phyloP scores from a whole-genome alignment of 140 eudicot species.

The Anethum foeniculum region DNA sequence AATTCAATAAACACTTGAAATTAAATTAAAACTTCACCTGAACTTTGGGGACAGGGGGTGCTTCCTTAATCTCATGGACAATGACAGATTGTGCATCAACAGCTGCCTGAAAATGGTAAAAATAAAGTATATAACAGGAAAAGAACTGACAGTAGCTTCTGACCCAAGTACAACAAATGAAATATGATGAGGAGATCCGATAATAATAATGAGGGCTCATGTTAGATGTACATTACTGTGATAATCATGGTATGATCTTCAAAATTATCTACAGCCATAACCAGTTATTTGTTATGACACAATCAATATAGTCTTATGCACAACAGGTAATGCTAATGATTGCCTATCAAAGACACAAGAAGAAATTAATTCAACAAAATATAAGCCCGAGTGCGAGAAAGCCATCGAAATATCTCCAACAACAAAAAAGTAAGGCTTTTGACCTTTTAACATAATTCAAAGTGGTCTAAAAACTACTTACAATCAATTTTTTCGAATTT shows the following conservation, averaged over 20 bases:
- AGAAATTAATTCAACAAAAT: not conserved
- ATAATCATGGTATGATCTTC: not conserved
- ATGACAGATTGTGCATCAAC: constrained; percentile 67
- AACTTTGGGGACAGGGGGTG: constrained; percentile 34
- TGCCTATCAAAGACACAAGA: not conserved
- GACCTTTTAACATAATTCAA: not conserved
- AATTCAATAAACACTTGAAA: not conserved
- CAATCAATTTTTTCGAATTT: not conserved
- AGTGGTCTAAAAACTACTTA: not conserved
- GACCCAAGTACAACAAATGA: not conserved
- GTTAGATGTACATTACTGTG: not conserved
- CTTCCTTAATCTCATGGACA: constrained; percentile 51
- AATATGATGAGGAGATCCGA: not conserved
- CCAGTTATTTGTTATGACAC: not conserved
- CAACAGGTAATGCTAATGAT: not conserved
- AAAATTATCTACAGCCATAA: not conserved
- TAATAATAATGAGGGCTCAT: not conserved
- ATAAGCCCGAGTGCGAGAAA: not conserved
- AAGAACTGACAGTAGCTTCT: not conserved
- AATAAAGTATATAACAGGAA: not conserved
- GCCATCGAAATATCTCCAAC: not conserved
- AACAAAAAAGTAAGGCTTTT: not conserved
- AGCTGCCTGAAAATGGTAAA: constrained; percentile 40
- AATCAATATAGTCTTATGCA: not conserved
- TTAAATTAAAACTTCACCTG: constrained; percentile 30